Base-by-base conservation (phyloP, 495 filamentous ascomycete genomes). In the Penicillium crystallinum region DNA sequence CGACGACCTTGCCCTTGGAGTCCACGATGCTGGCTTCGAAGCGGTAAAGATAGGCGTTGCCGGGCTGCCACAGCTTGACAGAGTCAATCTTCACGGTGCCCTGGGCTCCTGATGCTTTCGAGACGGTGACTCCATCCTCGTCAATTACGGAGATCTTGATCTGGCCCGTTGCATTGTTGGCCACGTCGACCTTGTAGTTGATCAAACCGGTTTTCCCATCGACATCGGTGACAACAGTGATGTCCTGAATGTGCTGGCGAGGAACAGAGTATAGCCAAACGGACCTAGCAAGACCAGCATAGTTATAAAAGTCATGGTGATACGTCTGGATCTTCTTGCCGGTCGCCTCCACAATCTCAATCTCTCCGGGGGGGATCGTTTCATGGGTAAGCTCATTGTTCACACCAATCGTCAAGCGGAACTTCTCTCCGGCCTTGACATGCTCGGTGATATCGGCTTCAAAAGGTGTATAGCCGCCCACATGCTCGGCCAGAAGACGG, bases 301-400 rank as follows among this genome's bases (percentile, higher is more conserved):
- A 49, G 17, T 49, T 49, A 25, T 49, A 49, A 14, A 49, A 49
- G 12, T 49, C 46, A 39, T 49, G 46, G 4, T 49, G 25, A 7
- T 49, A 49, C 11, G 46, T 49, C 35, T 49, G 46, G 2, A n/a
- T 21, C 22, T 35, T 39, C 35, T 29, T 39, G 15, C 46, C 46
- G 5, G 35, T 49, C 14, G 10, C 23, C 14, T 49, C n/a, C 0
- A 9, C 23, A 1, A 31, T 12, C 6, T 15, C 10, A 19, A 49
- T 49, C 25, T 49, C 17, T 31, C 46, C 46, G 1, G 46, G 46
- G 10, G 46, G 46, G 12, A 49, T 49, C 0, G 46, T 49, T 21
- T 49, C 35, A 31, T 39, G 35, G 15, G 46, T 49, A 3, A 49
- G 46, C 17, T 49, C 46, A 10, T 49, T 49, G 17, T 49, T 49